Evolutionary conservation across 345 rosid genomes (phyloP).

Genomic region (Kernera saxatilis): DNA sequence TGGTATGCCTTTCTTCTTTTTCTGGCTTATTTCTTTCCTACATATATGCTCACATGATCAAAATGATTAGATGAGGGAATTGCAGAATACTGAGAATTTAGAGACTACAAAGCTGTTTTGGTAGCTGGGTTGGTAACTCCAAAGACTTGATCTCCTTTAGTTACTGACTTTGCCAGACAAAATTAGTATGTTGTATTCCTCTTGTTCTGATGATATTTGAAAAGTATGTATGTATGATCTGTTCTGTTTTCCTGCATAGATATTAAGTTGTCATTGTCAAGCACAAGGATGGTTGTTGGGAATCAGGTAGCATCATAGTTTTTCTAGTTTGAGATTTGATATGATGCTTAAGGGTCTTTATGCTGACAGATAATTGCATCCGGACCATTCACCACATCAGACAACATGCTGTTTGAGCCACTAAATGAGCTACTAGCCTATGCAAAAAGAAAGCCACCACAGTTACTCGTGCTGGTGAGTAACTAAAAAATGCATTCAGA

Average conservation of each 20-base stretch:
- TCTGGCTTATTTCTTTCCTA: not conserved
- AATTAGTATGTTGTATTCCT: not conserved
- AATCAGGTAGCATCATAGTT: not conserved
- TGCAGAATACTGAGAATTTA: not conserved
- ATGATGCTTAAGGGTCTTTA: not conserved
- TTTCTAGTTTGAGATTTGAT: not conserved
- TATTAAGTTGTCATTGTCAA: not conserved
- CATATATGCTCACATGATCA: not conserved
- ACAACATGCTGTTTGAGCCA: constrained; percentile 85
- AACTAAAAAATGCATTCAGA: not conserved
- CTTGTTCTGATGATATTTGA: not conserved
- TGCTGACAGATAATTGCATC: constrained; percentile 71
- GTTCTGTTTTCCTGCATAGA: not conserved
- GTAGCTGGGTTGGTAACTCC: not conserved
- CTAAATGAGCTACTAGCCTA: constrained; percentile 72
- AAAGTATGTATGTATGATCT: not conserved
- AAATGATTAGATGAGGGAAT: not conserved
- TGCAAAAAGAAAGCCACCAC: constrained; percentile 76
- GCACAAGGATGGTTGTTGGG: not conserved
- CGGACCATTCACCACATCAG: constrained; percentile 85
- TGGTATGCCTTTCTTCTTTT: not conserved
- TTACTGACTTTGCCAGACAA: not conserved
- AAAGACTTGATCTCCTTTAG: not conserved
- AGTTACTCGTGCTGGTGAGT: constrained; percentile 72
- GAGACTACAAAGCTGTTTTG: not conserved